A percentile compares a stretch with the other conserved stretches of the same genome.
These are phyloP conservation scores for Diophrys appendiculata DNA, from an alignment of 73 alveolate genomes.

Conservation along the genomic window DNA sequence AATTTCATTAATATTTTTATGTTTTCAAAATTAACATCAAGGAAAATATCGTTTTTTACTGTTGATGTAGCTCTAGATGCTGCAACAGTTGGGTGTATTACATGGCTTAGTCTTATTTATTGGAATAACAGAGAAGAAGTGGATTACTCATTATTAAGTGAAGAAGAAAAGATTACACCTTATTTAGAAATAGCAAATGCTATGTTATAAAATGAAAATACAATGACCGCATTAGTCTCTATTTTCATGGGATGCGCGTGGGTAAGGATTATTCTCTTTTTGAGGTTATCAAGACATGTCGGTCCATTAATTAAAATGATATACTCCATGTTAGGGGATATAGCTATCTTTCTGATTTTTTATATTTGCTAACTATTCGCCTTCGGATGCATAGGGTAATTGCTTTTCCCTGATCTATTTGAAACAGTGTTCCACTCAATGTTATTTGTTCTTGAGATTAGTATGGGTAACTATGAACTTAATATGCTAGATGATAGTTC, in stretches of 20 bases:
- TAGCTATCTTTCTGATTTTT: not conserved
- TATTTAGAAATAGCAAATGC: too few relatives aligned
- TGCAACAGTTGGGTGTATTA: too few relatives aligned
- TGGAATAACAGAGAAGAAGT: too few relatives aligned
- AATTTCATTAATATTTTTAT: too few relatives aligned
- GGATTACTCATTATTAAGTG: too few relatives aligned
- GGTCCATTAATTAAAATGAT: slow-evolving; percentile 32
- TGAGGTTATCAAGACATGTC: slow-evolving; percentile 8
- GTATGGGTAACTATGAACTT: not conserved
- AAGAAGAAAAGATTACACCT: too few relatives aligned
- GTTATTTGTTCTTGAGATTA: not conserved
- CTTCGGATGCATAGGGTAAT: not conserved
- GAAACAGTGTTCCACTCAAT: not conserved
- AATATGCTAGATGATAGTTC: not conserved
- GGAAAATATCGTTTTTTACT: too few relatives aligned
- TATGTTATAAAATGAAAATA: too few relatives aligned
- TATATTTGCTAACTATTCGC: not conserved
- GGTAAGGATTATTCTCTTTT: slow-evolving; percentile 10
- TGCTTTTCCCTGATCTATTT: not conserved
- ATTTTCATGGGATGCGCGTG: slow-evolving; percentile 7
- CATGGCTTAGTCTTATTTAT: too few relatives aligned
- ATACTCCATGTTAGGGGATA: slow-evolving; percentile 14
- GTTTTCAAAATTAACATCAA: too few relatives aligned
- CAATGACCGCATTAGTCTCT: not conserved
- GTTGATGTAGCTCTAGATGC: too few relatives aligned